Conservation (phyloP, 306 rosid genomes). For the Mimosa bimucronata region DNA sequence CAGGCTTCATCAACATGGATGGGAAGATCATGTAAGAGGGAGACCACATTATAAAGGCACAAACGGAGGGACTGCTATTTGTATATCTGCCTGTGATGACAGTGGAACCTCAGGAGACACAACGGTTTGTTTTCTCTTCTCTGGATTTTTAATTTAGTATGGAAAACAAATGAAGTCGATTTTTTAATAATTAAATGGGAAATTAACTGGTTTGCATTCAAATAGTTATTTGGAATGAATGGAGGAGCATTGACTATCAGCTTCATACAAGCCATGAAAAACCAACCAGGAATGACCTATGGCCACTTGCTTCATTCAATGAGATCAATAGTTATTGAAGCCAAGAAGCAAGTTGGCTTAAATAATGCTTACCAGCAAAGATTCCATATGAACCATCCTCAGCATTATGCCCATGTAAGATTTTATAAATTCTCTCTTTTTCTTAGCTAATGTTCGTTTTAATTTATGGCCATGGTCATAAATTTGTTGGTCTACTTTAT, state of each 20-base stretch:
- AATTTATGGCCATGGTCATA: background rate
- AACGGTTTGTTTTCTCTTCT: background rate
- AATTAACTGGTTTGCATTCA: background rate
- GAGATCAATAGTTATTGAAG: constrained; percentile 35
- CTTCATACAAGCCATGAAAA: constrained; percentile 42
- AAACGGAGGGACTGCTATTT: constrained; percentile 24
- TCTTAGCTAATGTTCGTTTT: background rate
- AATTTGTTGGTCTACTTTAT: background rate
- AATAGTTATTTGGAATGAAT: background rate
- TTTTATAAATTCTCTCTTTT: background rate
- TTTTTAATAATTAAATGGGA: background rate
- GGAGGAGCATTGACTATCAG: constrained; percentile 48
- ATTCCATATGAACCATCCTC: constrained; percentile 1
- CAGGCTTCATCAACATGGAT: background rate
- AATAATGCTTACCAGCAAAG: background rate
- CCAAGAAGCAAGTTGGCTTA: constrained; percentile 30
- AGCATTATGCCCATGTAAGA: constrained; percentile 46
- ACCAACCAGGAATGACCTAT: constrained; percentile 38
- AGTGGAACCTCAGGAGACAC: constrained; percentile 24
- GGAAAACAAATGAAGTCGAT: background rate
- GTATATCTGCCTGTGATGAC: constrained; percentile 31
- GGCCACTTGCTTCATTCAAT: constrained; percentile 38
- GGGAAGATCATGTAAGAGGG: constrained; percentile 10
- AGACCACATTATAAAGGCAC: constrained; percentile 27
- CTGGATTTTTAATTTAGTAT: background rate